Conservation (phyloP, 129 eudicot species). For the Flaveria linearis region DNA sequence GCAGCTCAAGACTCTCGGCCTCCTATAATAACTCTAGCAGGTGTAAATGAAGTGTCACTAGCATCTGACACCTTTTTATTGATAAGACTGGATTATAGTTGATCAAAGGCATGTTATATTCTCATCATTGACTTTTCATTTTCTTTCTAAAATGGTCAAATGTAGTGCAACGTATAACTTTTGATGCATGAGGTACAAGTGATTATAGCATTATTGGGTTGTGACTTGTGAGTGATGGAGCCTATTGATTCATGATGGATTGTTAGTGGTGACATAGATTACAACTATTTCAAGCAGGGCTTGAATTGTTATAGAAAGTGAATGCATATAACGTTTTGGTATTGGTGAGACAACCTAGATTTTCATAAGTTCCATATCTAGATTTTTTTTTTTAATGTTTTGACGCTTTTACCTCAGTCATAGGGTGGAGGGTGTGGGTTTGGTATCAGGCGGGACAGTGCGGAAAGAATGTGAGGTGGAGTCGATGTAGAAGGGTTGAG, state of each 20-base stretch:
- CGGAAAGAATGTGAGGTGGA: too few species aligned
- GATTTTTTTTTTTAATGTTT: too few species aligned
- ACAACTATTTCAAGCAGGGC: too few species aligned
- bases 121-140: conserved; percentile 13
- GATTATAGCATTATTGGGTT: conserved; percentile 12
- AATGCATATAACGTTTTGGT: not conserved
- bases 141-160: conserved; percentile 16
- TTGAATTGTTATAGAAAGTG: not conserved
- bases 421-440: too few species aligned
- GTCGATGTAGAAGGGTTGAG: too few species aligned
- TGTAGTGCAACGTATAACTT: conserved; percentile 17
- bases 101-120: conserved; percentile 29
- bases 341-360: too few species aligned
- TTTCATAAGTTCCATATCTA: too few species aligned
- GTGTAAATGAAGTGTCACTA: conserved; percentile 22
- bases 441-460: too few species aligned
- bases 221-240: not conserved
- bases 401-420: too few species aligned
- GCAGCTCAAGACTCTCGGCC: conserved; percentile 73
- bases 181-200: conserved; percentile 27
- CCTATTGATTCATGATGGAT: not conserved
- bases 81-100: conserved; percentile 23
- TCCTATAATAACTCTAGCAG: conserved; percentile 35
- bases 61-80: conserved; percentile 14
- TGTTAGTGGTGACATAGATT: too few species aligned